Base-by-base conservation (phyloP, 768 basidiomycete species). In the Imleria badia region DNA sequence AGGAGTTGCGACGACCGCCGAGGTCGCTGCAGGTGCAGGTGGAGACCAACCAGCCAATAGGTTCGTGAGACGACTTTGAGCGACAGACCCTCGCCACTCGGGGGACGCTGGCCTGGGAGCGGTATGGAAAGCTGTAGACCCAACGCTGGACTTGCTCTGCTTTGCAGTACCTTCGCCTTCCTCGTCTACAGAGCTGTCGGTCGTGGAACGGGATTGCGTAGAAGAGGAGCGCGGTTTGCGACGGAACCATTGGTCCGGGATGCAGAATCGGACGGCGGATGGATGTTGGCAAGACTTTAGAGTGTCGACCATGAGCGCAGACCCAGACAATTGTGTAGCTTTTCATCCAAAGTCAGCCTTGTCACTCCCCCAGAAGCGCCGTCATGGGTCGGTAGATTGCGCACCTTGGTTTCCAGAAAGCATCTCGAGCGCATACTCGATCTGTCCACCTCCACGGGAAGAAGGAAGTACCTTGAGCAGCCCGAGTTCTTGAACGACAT, bases 221-320 rank as follows among this genome's bases (percentile, higher is more conserved):
- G 83, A 81, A 3, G 77, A 62, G 36, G 71, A 74, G 0, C 82
- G 81, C 8, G 84, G 79, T 56, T 80, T 87, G 19, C 87, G 81
- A 52, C 84, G 82, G 69, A 83, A 92, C 91, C 86, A 92, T 64
- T 87, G 85, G 49, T 87, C 87, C 2, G 87, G 87, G 9, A 93
- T 82, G 56, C 85, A 87, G 51, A 91, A 79, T 26, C 79, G 77
- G 63, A 87, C 82, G 9, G 60, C 65, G 10, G 52, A 54, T 6
- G 59, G 47, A 38, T 35, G 20, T 8, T 49, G 54, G 17, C 30
- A 60, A 17, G 63, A 59, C 35, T 3, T 56, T 13, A 67, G 42
- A 15, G 43, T 15, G 22, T 69, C 60, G 22, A 52, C 26, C 51
- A 68, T 50, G 45, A 47, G 39, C 30, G 49, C 9, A 6, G 67